Conservation (phyloP, 208 protist species). For the Herpetomonas muscarum region DNA sequence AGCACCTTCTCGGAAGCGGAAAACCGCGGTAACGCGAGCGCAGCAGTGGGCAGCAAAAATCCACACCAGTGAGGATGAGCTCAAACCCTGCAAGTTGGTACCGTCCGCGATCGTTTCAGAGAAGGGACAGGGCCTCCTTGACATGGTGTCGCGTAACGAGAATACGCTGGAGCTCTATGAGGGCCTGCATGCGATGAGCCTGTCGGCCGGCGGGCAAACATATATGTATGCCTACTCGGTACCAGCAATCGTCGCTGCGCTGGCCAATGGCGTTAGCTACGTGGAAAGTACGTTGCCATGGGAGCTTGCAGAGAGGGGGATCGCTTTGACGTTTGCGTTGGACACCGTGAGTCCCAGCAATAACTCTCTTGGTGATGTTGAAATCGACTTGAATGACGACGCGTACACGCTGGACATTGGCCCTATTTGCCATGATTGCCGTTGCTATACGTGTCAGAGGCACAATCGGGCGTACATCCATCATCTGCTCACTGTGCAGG, state of each 20-base stretch:
- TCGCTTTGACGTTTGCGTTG: conserved; percentile 35
- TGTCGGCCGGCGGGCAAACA: conserved; percentile 10
- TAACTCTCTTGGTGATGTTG: not conserved
- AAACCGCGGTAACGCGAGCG: conserved; percentile 31
- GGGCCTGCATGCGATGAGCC: conserved; percentile 23
- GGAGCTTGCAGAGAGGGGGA: conserved; percentile 69
- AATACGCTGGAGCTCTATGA: conserved; percentile 26
- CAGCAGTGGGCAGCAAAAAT: conserved; percentile 30
- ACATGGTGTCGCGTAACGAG: conserved; percentile 34
- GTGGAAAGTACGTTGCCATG: conserved; percentile 76
- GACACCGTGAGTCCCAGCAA: too few relatives aligned
- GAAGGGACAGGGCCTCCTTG: conserved; percentile 15
- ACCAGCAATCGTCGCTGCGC: conserved; percentile 32
- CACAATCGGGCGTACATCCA: conserved; percentile 83
- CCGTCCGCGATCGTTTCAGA: conserved; percentile 20
- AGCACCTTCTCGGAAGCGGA: conserved; percentile 27
- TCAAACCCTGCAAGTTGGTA: conserved; percentile 19
- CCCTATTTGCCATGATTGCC: conserved; percentile 45
- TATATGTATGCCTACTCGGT: conserved; percentile 48
- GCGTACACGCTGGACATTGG: conserved; percentile 54
- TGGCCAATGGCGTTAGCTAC: conserved; percentile 37
- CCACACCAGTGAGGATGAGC: conserved; percentile 18
- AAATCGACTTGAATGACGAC: conserved; percentile 77
- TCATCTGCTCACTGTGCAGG: conserved; percentile 83
- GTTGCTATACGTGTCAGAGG: conserved; percentile 73